Evolutionary conservation across 306 rosid genomes (phyloP).

Genomic region (Gynostemma pentaphyllum): DNA sequence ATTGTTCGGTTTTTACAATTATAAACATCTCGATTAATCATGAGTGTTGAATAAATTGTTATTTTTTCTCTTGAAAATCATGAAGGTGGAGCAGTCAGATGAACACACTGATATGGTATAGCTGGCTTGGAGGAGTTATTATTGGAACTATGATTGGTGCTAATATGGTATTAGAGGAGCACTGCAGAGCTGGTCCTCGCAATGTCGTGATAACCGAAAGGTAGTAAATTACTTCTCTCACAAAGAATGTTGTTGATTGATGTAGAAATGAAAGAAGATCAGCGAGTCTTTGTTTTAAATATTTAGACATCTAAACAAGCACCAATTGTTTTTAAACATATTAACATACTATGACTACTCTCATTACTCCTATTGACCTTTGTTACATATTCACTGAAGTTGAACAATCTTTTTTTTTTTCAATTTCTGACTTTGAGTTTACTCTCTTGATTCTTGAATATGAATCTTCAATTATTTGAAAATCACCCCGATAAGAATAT

Average conservation of each 20-base stretch:
- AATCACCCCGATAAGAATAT: too few species aligned
- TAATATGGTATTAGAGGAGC: conserved; percentile 84
- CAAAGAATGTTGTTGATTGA: background rate
- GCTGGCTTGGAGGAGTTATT: conserved; percentile 95
- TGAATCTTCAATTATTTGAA: too few species aligned
- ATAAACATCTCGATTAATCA: too few species aligned
- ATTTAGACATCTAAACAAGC: too few species aligned
- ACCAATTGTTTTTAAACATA: too few species aligned
- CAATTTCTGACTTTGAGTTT: too few species aligned
- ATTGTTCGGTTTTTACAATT: background rate
- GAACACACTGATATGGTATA: conserved; percentile 72
- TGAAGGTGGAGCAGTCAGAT: conserved; percentile 73
- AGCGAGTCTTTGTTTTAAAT: background rate
- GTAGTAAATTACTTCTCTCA: conserved; percentile 23
- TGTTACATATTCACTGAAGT: too few species aligned
- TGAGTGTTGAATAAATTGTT: background rate
- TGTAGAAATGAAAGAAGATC: background rate
- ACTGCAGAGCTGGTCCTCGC: conserved; percentile 86
- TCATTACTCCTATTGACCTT: too few species aligned
- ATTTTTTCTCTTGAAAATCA: conserved; percentile 11
- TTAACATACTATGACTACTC: too few species aligned
- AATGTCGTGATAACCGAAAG: conserved; percentile 91
- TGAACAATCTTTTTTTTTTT: too few species aligned
- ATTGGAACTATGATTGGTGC: conserved; percentile 95
- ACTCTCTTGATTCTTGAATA: too few species aligned